Percentiles rank a stretch among this genome's conserved stretches.
These are phyloP conservation scores for Leccinum longicurvipes DNA, from an alignment of 768 basidiomycete genomes.

Conservation along the genomic window DNA sequence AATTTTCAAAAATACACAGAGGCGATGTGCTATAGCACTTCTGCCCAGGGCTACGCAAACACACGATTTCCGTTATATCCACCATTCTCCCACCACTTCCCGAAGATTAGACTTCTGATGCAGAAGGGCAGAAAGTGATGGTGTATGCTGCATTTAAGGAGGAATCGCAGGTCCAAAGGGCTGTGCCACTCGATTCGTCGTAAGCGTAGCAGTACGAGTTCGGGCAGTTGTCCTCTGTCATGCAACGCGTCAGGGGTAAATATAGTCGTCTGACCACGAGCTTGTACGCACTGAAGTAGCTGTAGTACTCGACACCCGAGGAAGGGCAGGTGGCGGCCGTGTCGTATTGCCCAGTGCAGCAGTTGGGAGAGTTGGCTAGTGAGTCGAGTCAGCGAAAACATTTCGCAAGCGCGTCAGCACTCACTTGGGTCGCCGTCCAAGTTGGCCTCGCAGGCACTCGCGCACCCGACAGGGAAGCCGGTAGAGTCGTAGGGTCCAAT, in stretches of 20 bases:
- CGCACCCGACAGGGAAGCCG: conserved; percentile 58
- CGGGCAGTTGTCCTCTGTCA: conserved; percentile 40
- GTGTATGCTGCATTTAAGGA: conserved; percentile 38
- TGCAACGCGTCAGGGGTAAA: background rate
- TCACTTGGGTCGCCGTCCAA: conserved; percentile 33
- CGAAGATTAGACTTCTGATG: background rate
- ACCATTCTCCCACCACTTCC: background rate
- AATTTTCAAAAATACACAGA: background rate
- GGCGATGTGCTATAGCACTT: background rate
- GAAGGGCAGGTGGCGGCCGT: conserved; percentile 55
- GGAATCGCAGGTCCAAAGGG: conserved; percentile 44
- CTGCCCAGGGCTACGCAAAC: background rate
- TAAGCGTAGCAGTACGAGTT: conserved; percentile 51
- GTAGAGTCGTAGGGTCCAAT: conserved; percentile 50
- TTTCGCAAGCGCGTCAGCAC: background rate
- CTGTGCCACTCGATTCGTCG: conserved; percentile 46
- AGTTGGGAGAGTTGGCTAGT: conserved; percentile 56
- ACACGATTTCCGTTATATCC: background rate
- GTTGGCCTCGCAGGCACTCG: conserved; percentile 50
- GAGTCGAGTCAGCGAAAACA: conserved; percentile 1
- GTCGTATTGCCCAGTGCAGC: conserved; percentile 56
- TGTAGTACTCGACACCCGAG: conserved; percentile 40
- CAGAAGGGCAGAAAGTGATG: conserved; percentile 43
- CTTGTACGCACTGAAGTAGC: conserved; percentile 43
- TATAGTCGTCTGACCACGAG: background rate